Base-by-base conservation (phyloP, 306 rosid species). In the Vicia villosa region DNA sequence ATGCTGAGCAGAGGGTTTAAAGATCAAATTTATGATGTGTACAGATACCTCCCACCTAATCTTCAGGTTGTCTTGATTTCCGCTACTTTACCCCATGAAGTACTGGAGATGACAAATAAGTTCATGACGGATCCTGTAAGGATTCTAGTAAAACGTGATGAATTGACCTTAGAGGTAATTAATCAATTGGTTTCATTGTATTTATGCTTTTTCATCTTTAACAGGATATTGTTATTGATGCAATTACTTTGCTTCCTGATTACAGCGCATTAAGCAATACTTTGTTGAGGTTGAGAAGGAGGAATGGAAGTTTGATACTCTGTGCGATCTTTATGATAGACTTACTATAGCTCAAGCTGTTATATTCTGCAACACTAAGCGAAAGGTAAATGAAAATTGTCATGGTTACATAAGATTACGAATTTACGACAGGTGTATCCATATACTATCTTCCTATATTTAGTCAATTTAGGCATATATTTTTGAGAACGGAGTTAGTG, bases 131-230 rank as follows among this genome's bases (percentile, higher is more conserved):
- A 93, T 61, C 97, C 98, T 72, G 88, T 93, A 38, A 83, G 94
- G 78, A 93, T 93, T 77, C 97, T 93, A 63, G 98, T 93, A 59
- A 93, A 93, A 74, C 97, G 97, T 85, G 98, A 93, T 86, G 98
- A 93, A 70, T 84, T 93, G 85, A 93, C 98, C 20, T 71, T 93
- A 79, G 98, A 93, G 96, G 98, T 7, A 6, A 36, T 36, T 88
- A 71, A 57, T 80, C 63, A 52, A 16, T 63, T 13, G 28, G 4
- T 24, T 24, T 24, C 28, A 24, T 24, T 4, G 28, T 24, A 2
- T 24, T n/a, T 24, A 3, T 24, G 28, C 3, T 24, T 24, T 24
- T 24, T 24, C 28, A 24, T 24, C 28, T 24, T 1, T 24, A 24
- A 24, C 28, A 24, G 1, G 28, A 24, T 24, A 24, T 24, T 24